A percentile compares a stretch with the other conserved stretches of the same genome.
These are phyloP conservation scores for Backusella psychrophila DNA, from an alignment of 192 early-diverging fungal species.

Conservation along the genomic window DNA sequence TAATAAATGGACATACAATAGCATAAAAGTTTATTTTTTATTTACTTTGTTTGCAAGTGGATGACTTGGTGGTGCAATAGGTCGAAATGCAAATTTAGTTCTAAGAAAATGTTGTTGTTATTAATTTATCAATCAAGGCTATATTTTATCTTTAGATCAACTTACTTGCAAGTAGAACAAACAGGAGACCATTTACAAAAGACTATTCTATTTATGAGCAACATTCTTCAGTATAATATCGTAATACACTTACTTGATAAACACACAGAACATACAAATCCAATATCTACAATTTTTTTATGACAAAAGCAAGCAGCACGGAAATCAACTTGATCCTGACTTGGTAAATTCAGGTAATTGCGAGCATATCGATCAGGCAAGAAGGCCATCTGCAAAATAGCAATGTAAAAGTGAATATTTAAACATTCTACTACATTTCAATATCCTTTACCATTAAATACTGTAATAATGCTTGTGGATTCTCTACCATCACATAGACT, in stretches of 20 bases:
- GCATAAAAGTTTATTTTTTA: not conserved
- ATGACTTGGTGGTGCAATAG: slow-evolving; percentile 20
- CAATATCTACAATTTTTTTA: slow-evolving; percentile 87
- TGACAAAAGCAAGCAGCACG: slow-evolving; percentile 97
- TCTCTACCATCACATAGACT: slow-evolving; percentile 72
- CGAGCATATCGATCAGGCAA: slow-evolving; percentile 80
- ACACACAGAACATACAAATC: slow-evolving; percentile 98
- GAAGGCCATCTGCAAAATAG: slow-evolving; percentile 59
- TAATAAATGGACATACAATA: slow-evolving; percentile 5
- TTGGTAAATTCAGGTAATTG: slow-evolving; percentile 67
- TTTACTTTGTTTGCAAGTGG: slow-evolving; percentile 1
- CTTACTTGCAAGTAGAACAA: slow-evolving; percentile 73
- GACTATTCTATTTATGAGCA: slow-evolving; percentile 28
- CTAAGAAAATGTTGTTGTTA: slow-evolving; percentile 24
- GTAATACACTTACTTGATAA: slow-evolving; percentile 71
- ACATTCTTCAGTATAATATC: no score
- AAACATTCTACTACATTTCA: not conserved
- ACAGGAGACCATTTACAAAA: slow-evolving; percentile 72
- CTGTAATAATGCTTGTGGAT: slow-evolving; percentile 74
- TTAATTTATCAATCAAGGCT: not conserved
- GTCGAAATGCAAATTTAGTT: slow-evolving; percentile 69
- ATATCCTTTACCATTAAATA: slow-evolving; percentile 70
- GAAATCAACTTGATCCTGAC: slow-evolving; percentile 85
- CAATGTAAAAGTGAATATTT: not conserved
- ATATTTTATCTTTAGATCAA: not conserved